Conservation (phyloP, 2,329 filamentous ascomycete genomes). For the Grosmannia serpens region DNA sequence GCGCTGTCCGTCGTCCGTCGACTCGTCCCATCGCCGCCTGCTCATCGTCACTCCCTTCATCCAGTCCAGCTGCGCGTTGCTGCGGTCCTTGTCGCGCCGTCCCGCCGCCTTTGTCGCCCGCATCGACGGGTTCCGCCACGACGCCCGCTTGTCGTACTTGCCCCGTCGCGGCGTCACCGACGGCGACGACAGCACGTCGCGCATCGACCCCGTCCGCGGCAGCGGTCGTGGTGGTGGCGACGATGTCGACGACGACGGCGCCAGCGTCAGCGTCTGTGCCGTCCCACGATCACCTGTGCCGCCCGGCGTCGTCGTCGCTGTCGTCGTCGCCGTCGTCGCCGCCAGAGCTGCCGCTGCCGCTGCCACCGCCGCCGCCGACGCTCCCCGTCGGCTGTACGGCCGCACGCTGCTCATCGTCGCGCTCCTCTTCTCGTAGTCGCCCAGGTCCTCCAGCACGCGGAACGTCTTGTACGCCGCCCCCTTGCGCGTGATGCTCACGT, state of each 20-base stretch:
- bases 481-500: constrained; percentile 64
- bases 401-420: constrained; percentile 52
- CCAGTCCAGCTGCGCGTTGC: constrained; percentile 52
- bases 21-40: constrained; percentile 19
- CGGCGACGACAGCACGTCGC: constrained; percentile 17
- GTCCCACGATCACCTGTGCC: no score
- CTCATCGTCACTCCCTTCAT: constrained; percentile 59
- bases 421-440: constrained; percentile 44
- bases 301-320: neutral
- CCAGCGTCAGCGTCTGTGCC: no score
- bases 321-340: neutral
- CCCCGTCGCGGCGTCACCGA: constrained; percentile 26
- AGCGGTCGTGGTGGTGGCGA: neutral
- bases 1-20: neutral
- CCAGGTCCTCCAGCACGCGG: constrained; percentile 53
- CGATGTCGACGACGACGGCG: neutral
- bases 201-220: constrained; percentile 6
- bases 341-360: constrained; percentile 19
- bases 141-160: constrained; percentile 24
- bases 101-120: constrained; percentile 35
- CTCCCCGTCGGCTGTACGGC: constrained; percentile 26
- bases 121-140: constrained; percentile 48
- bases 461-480: constrained; percentile 81
- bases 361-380: constrained; percentile 21
- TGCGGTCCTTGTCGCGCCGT: constrained; percentile 30